Percentiles rank a stretch among this genome's conserved stretches.
phyloP scores from a whole-genome alignment of 2,329 filamentous ascomycete species.

The Cytospora piceicola region DNA sequence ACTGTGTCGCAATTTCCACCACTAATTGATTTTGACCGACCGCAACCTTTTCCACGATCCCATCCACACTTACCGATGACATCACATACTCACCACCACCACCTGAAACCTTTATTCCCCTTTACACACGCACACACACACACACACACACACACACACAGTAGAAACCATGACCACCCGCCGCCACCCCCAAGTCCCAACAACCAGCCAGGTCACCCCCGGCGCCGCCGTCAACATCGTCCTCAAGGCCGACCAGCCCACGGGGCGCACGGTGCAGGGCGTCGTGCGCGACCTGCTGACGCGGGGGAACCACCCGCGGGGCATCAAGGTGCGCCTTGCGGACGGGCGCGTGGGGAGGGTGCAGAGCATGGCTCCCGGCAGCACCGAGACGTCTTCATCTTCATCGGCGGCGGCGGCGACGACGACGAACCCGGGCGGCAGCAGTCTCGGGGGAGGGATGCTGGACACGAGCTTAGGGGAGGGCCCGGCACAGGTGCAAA shows the following conservation, averaged over 20 bases:
- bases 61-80: neutral
- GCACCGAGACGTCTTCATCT: slow-evolving; percentile 6
- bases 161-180: slow-evolving; percentile 7
- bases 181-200: slow-evolving; percentile 45
- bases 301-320: slow-evolving; percentile 73
- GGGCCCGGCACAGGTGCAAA: neutral
- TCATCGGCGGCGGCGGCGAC: neutral
- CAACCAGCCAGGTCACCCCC: slow-evolving; percentile 55
- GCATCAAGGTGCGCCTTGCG: slow-evolving; percentile 75
- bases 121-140: neutral
- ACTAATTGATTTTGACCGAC: too few species aligned
- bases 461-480: neutral
- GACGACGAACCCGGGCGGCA: neutral
- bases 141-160: too few species aligned
- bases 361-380: slow-evolving; percentile 57
- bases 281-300: slow-evolving; percentile 71
- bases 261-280: slow-evolving; percentile 71
- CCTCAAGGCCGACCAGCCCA: slow-evolving; percentile 76
- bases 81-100: neutral
- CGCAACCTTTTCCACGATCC: too few species aligned
- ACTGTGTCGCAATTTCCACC: too few species aligned
- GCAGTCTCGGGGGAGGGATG: slow-evolving; percentile 11
- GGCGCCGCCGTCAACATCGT: slow-evolving; percentile 73
- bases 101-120: neutral
- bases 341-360: slow-evolving; percentile 77